Conservation (phyloP, 108 stramenopile species). For the Poteriospumella lacustris region DNA sequence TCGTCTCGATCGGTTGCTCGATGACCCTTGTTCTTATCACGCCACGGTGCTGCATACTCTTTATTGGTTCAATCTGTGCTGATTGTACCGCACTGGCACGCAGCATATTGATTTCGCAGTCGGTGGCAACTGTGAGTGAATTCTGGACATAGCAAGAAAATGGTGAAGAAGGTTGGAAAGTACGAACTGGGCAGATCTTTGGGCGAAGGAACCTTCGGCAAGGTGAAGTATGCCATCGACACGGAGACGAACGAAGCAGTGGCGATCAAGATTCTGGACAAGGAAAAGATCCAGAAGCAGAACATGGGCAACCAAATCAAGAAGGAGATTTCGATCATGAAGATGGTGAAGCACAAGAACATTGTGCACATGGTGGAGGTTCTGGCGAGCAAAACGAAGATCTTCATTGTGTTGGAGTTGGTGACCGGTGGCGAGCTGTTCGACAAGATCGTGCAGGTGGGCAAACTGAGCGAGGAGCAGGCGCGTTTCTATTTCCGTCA, state of each 20-base stretch:
- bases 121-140: too few relatives aligned
- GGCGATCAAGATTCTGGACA: constrained; percentile 76
- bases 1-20: too few relatives aligned
- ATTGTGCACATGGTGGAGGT: constrained; percentile 73
- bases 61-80: too few relatives aligned
- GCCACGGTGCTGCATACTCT: too few relatives aligned
- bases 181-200: constrained; percentile 55
- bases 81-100: too few relatives aligned
- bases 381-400: constrained; percentile 71
- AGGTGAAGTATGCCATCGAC: constrained; percentile 55
- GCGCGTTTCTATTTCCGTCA: constrained; percentile 71
- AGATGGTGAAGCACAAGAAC: constrained; percentile 68
- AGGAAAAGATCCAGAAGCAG: constrained; percentile 71
- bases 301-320: constrained; percentile 82
- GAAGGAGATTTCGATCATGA: constrained; percentile 74
- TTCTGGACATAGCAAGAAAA: too few relatives aligned
- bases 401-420: constrained; percentile 81
- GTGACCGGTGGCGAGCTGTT: constrained; percentile 80
- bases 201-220: constrained; percentile 61
- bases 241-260: constrained; percentile 52
- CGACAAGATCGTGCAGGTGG: constrained; percentile 66
- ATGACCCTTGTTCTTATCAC: too few relatives aligned
- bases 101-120: too few relatives aligned
- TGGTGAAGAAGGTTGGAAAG: constrained; percentile 61
- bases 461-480: constrained; percentile 59